Evolutionary conservation across 169 alveolate genomes (phyloP).

Genomic region (Theileria orientalis): DNA sequence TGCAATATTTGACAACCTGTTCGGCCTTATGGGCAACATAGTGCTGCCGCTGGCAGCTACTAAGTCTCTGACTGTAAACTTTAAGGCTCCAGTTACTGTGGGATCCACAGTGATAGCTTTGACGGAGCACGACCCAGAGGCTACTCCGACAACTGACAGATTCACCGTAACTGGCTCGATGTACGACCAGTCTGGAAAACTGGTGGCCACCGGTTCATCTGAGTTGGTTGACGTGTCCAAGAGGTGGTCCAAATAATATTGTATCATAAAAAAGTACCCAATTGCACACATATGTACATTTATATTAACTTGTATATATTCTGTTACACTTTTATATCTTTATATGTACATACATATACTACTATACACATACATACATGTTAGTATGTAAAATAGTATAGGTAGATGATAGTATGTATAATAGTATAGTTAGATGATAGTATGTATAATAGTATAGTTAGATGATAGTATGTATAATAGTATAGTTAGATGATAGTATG

Average conservation of each 20-base stretch:
- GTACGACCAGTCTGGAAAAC: constrained; percentile 39
- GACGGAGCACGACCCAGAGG: constrained; percentile 50
- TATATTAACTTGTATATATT: neutral
- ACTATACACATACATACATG: neutral
- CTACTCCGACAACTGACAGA: constrained; percentile 22
- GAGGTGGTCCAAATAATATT: constrained; percentile 32
- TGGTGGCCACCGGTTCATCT: constrained; percentile 63
- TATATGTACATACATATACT: too few species aligned
- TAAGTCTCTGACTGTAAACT: constrained; percentile 55
- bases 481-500: too few species aligned
- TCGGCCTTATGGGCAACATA: constrained; percentile 55
- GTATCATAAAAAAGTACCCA: neutral
- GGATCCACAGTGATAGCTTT: constrained; percentile 51
- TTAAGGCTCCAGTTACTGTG: constrained; percentile 56
- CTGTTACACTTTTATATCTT: too few species aligned
- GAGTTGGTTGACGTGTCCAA: constrained; percentile 63
- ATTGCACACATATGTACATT: neutral
- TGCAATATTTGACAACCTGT: constrained; percentile 62
- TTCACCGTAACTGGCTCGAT: constrained; percentile 49
- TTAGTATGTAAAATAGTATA: neutral
- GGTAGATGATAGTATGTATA: too few species aligned
- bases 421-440: too few species aligned
- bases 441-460: too few species aligned
- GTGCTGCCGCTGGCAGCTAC: constrained; percentile 57
- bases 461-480: too few species aligned